A percentile compares a stretch with the other conserved stretches of the same genome.
phyloP scores from a whole-genome alignment of 306 rosid species.

The Acacia crassicarpa region DNA sequence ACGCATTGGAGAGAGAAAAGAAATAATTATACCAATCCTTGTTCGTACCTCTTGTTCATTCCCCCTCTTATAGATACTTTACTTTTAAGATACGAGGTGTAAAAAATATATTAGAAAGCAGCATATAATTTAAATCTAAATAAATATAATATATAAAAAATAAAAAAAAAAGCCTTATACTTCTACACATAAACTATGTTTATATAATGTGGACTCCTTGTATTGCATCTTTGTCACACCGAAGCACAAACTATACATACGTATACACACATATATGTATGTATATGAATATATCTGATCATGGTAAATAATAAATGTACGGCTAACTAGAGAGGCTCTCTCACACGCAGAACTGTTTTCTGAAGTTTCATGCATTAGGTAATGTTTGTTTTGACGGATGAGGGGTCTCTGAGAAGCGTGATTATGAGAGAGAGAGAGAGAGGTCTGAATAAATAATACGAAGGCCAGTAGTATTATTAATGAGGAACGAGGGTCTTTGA shows the following conservation, averaged over 20 bases:
- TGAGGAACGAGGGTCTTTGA: background rate
- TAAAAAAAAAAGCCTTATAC: too few relatives aligned
- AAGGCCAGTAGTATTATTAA: background rate
- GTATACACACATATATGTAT: too few relatives aligned
- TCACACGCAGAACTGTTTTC: slow-evolving; percentile 4
- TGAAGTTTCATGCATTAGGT: slow-evolving; percentile 23
- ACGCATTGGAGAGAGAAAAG: background rate
- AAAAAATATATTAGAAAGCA: too few relatives aligned
- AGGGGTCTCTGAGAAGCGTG: background rate
- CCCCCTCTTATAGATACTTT: background rate
- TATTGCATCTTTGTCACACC: background rate
- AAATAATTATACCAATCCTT: background rate
- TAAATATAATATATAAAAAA: too few relatives aligned
- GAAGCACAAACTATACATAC: background rate
- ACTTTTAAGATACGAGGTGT: too few relatives aligned
- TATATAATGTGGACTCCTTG: too few relatives aligned
- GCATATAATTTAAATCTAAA: too few relatives aligned
- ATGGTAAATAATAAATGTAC: slow-evolving; percentile 1
- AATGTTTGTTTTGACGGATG: background rate
- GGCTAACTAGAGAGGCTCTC: background rate
- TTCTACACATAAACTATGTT: too few relatives aligned
- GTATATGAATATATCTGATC: background rate
- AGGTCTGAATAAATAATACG: background rate
- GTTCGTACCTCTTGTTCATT: too few relatives aligned
- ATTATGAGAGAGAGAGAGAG: background rate